Evolutionary conservation across 257 asterid genomes (phyloP).

Genomic region (Coffea canephora): DNA sequence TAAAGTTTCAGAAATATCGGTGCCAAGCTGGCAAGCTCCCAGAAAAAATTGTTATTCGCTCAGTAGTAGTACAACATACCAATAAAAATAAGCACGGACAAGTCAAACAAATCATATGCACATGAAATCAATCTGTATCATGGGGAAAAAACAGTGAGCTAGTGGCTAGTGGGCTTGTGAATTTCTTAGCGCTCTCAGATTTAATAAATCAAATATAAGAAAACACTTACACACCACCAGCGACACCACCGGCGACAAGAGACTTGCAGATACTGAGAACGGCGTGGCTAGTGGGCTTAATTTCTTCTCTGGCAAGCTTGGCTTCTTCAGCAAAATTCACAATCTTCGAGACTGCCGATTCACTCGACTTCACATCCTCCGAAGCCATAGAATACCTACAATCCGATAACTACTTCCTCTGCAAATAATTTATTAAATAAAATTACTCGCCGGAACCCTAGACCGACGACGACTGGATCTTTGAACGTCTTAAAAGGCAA

Average conservation of each 20-base stretch:
- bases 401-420: not conserved
- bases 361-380: slow-evolving; percentile 86
- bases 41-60: not conserved
- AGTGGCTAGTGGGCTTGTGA: too few species aligned
- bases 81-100: not conserved
- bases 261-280: slow-evolving; percentile 78
- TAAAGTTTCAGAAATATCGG: not conserved
- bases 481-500: not conserved
- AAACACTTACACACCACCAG: slow-evolving; percentile 87
- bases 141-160: not conserved
- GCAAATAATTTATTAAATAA: not conserved
- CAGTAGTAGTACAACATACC: not conserved
- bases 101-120: not conserved
- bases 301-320: slow-evolving; percentile 83
- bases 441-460: not conserved
- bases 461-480: slow-evolving; percentile 4
- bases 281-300: slow-evolving; percentile 64
- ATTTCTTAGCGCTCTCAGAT: too few species aligned
- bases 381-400: slow-evolving; percentile 55
- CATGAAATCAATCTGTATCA: not conserved
- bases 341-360: slow-evolving; percentile 87
- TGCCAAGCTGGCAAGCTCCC: not conserved
- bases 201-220: not conserved
- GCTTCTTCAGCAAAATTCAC: slow-evolving; percentile 94
- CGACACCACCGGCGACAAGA: slow-evolving; percentile 91